Base-by-base conservation (phyloP, 2,329 filamentous ascomycete species). In the Kalaharituber pfeilii region DNA sequence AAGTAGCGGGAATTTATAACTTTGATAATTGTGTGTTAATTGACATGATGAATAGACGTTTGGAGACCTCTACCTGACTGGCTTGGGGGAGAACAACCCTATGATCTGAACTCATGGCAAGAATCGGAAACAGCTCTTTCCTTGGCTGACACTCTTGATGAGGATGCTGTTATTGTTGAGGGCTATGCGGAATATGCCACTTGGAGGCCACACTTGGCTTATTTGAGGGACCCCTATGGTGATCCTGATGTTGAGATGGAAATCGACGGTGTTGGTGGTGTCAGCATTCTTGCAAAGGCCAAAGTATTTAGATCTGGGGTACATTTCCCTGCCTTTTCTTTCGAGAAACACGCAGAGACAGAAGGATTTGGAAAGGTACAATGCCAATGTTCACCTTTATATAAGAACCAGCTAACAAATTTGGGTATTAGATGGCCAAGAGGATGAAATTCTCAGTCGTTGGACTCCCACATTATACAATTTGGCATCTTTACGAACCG, bases 171-270 rank as follows among this genome's bases (percentile, higher is more conserved):
- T 36, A 98, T 98, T 69, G 91, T 98, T 3, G 91, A 98, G 69
- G 91, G 91, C 18, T 98, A 98, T 66, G 91, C 91, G 56, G 91
- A 98, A 71, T 98, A 98, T 67, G 91, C 91, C 20, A 98, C 91
- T 1, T 98, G 91, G 91, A 77, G 91, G 60, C 91, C 91, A 42
- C 91, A 98, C 75, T 75, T 98, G 65, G 91, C 91, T 42, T 98
- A 98, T 67, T 78, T 98, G 6, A 83, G 91, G 56, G 91, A 98
- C 66, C 91, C 91, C 1, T 96, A 94, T 65, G 91, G 91, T 36
- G 91, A 98, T 66, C 89, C 89, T 20, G 91, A 98, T 66, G 95
- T 96, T 82, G 91, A 98, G 67, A 96, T 98, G 91, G 91, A 98
- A 65, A 89, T 98, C 63, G 91, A 98, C 63, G 91, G 91, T 61